Evolutionary conservation across 345 rosid genomes (phyloP).

Genomic region (Euphorbia lathyris): DNA sequence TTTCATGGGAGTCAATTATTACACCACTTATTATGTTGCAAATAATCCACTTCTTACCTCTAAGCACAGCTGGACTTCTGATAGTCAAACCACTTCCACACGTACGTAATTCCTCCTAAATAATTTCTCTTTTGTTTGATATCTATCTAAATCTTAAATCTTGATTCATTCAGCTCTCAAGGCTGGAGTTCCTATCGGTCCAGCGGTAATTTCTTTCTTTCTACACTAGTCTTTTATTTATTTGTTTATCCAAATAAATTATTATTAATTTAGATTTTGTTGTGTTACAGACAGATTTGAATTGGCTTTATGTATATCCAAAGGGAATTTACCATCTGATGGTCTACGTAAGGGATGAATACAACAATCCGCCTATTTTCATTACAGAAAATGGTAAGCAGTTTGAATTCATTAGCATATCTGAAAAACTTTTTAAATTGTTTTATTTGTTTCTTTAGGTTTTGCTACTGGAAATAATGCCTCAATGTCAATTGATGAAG

Average conservation of each 20-base stretch:
- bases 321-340: slow-evolving; percentile 29
- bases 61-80: slow-evolving; percentile 30
- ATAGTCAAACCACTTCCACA: slow-evolving; percentile 15
- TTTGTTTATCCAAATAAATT: background rate
- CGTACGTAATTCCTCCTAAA: background rate
- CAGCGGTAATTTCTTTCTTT: slow-evolving; percentile 20
- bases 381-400: slow-evolving; percentile 44
- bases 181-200: slow-evolving; percentile 38
- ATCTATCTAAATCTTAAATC: background rate
- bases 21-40: slow-evolving; percentile 41
- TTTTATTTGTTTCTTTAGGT: slow-evolving; percentile 19
- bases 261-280: background rate
- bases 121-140: background rate
- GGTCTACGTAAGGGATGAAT: slow-evolving; percentile 24
- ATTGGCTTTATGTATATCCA: slow-evolving; percentile 38
- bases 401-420: background rate
- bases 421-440: background rate
- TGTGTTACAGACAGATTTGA: slow-evolving; percentile 28
- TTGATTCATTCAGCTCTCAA: slow-evolving; percentile 23
- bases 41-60: slow-evolving; percentile 5
- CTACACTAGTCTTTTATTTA: background rate
- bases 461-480: slow-evolving; percentile 32
- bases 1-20: slow-evolving; percentile 56
- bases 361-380: slow-evolving; percentile 30
- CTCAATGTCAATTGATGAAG: slow-evolving; percentile 31